These are phyloP conservation scores for Microcera coccophila DNA, from an alignment of 2,329 filamentous ascomycete species.

Conservation along the genomic window DNA sequence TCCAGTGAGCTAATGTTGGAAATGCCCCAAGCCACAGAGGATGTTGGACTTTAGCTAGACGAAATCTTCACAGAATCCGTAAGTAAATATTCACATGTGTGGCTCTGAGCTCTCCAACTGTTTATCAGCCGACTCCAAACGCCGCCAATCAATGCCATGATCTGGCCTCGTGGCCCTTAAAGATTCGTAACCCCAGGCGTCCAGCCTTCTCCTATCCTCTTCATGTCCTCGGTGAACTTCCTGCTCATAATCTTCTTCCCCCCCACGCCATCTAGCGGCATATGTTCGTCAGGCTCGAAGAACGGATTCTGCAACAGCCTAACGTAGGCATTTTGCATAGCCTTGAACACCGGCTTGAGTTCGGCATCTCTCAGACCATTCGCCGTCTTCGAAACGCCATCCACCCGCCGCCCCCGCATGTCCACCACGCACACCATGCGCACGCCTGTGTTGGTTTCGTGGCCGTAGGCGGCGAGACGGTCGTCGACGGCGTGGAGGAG, in stretches of 20 bases:
- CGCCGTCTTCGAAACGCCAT: conserved; percentile 26
- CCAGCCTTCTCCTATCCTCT: conserved; percentile 82
- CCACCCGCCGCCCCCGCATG: conserved; percentile 68
- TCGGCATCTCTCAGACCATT: conserved; percentile 76
- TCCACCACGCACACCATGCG: conserved; percentile 89
- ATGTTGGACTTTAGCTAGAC: no score
- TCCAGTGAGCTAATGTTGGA: no score
- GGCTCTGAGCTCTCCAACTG: no score
- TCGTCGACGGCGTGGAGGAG: conserved; percentile 93
- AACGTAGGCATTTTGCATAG: conserved; percentile 90
- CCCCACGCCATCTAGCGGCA: conserved; percentile 51
- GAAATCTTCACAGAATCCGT: background rate
- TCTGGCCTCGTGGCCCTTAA: conserved; percentile 37
- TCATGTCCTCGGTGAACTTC: conserved; percentile 76
- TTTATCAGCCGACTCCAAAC: conserved; percentile 25
- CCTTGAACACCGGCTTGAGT: conserved; percentile 83
- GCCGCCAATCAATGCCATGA: conserved; percentile 22
- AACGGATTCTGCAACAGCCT: conserved; percentile 89
- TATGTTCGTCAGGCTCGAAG: conserved; percentile 82
- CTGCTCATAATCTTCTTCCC: conserved; percentile 75
- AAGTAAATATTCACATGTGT: background rate
- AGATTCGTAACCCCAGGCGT: conserved; percentile 64
- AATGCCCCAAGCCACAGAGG: no score
- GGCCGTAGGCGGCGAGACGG: conserved; percentile 88
- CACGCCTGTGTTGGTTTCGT: conserved; percentile 91